A percentile compares a stretch with the other conserved stretches of the same genome.
Conservation (phyloP, 2,329 filamentous ascomycete species). For the Parastagonospora avenae region DNA sequence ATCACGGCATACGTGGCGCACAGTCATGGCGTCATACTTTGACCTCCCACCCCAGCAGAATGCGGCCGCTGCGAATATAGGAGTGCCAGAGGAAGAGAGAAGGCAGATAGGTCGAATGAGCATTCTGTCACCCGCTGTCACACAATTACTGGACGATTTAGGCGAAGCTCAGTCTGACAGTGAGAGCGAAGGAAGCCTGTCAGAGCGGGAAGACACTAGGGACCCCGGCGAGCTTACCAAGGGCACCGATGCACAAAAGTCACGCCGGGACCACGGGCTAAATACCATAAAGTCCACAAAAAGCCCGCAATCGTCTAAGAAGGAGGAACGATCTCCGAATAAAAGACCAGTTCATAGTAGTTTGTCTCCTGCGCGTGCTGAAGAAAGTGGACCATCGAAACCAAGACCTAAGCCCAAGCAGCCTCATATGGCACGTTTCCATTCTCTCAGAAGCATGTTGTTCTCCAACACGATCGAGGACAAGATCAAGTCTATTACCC, state of each 20-base stretch:
- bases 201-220: constrained; percentile 17
- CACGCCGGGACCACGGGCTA: constrained; percentile 11
- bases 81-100: constrained; percentile 17
- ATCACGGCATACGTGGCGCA: constrained; percentile 4
- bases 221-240: constrained; percentile 8
- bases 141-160: constrained; percentile 36
- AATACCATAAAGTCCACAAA: constrained; percentile 2
- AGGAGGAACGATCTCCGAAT: constrained; percentile 16
- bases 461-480: constrained; percentile 39
- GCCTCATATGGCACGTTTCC: constrained; percentile 40
- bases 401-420: constrained; percentile 19
- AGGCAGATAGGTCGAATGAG: constrained; percentile 22
- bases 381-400: constrained; percentile 13
- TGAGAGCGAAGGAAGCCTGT: constrained; percentile 23
- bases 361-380: constrained; percentile 7
- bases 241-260: constrained; percentile 7
- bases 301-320: constrained; percentile 18
- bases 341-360: constrained; percentile 13
- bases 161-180: constrained; percentile 33
- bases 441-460: constrained; percentile 41
- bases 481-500: constrained; percentile 23
- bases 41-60: constrained; percentile 30
- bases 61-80: constrained; percentile 14
- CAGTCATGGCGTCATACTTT: constrained; percentile 44
- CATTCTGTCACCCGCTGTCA: constrained; percentile 37